These are phyloP conservation scores for Paramyrothecium roridum DNA, from an alignment of 2,329 filamentous ascomycete species.

Conservation along the genomic window DNA sequence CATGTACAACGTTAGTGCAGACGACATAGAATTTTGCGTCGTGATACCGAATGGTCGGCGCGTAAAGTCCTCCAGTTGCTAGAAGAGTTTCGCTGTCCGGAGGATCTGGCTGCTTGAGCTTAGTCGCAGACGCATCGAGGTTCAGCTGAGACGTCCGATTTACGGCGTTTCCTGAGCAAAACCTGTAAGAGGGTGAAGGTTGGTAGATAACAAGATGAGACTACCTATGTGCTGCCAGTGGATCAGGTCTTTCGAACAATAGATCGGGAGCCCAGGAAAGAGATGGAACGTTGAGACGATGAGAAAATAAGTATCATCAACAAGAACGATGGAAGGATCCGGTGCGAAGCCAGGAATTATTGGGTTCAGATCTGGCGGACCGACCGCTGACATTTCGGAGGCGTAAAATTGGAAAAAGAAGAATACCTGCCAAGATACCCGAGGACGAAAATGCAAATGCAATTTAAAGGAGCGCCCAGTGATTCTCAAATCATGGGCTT, in stretches of 20 bases:
- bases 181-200: too few relatives aligned
- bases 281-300: constrained; percentile 59
- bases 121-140: background rate
- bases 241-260: constrained; percentile 27
- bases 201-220: too few relatives aligned
- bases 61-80: constrained; percentile 16
- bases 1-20: constrained; percentile 15
- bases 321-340: constrained; percentile 22
- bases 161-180: constrained; percentile 9
- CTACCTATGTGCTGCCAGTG: constrained; percentile 14
- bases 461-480: too few relatives aligned
- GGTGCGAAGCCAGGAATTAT: constrained; percentile 25
- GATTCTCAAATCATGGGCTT: too few relatives aligned
- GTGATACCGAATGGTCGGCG: constrained; percentile 17
- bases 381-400: too few relatives aligned
- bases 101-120: background rate
- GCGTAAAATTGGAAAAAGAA: too few relatives aligned
- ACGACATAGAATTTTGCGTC: constrained; percentile 18
- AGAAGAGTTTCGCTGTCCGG: constrained; percentile 3
- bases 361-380: constrained; percentile 18
- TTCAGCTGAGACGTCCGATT: constrained; percentile 9
- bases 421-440: too few relatives aligned
- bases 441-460: too few relatives aligned
- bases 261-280: constrained; percentile 48
- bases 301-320: constrained; percentile 23